Conservation (phyloP, 306 rosid genomes). For the Vicia sativa region DNA sequence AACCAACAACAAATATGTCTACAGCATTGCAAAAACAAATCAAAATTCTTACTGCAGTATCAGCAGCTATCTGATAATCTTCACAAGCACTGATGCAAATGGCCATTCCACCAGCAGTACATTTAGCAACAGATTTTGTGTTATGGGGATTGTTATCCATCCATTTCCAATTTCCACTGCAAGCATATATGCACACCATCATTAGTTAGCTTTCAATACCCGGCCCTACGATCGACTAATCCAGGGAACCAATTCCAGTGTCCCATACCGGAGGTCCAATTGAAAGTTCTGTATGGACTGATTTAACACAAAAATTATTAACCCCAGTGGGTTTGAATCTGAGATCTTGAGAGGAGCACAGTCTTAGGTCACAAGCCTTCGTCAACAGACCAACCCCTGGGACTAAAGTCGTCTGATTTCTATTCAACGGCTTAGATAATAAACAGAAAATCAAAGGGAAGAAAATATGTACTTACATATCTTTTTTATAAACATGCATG, state of each 20-base stretch:
- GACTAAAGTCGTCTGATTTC: constrained; percentile 7
- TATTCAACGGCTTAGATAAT: neutral
- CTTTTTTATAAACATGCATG: constrained; percentile 34
- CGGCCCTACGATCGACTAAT: too few relatives aligned
- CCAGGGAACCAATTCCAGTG: too few relatives aligned
- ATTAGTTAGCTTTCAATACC: constrained; percentile 24
- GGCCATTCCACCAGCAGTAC: constrained; percentile 66
- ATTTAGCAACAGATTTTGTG: constrained; percentile 40
- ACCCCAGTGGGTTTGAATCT: too few relatives aligned
- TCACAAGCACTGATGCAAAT: constrained; percentile 70
- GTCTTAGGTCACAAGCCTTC: too few relatives aligned
- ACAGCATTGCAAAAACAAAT: neutral
- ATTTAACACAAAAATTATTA: too few relatives aligned
- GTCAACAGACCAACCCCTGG: too few relatives aligned
- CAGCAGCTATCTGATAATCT: constrained; percentile 66
- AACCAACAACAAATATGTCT: neutral
- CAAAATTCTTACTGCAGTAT: constrained; percentile 52
- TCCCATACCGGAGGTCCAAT: too few relatives aligned
- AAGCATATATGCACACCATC: constrained; percentile 3
- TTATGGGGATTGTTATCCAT: neutral
- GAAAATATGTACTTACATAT: constrained; percentile 41
- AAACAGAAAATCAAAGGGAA: neutral
- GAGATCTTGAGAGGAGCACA: too few relatives aligned
- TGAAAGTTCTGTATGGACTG: too few relatives aligned
- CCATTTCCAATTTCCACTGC: constrained; percentile 38